phyloP scores from a whole-genome alignment of 2,329 filamentous ascomycete species.

The Tolypocladium paradoxum region DNA sequence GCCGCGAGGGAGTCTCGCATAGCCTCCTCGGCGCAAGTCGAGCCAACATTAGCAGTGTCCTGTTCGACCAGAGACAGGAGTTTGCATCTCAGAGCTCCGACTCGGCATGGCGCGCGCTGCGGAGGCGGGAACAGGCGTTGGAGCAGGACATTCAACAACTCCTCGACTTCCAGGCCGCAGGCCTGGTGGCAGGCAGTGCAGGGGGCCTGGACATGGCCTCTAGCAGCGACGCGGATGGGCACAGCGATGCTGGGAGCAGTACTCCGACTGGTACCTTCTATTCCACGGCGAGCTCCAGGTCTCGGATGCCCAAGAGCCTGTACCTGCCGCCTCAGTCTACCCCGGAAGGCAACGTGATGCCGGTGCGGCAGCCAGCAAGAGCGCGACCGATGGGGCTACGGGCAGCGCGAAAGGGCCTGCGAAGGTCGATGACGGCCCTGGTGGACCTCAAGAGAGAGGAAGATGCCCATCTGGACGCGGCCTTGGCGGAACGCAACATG shows the following conservation, averaged over 20 bases:
- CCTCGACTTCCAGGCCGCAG: slow-evolving; percentile 37
- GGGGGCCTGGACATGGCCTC: slow-evolving; percentile 8
- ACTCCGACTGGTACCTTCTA: slow-evolving; percentile 30
- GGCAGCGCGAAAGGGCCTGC: slow-evolving; percentile 54
- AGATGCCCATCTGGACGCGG: slow-evolving; percentile 45
- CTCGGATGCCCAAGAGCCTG: slow-evolving; percentile 30
- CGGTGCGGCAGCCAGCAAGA: slow-evolving; percentile 44
- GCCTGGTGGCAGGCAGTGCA: slow-evolving; percentile 27
- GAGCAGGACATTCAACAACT: slow-evolving; percentile 36
- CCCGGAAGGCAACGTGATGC: slow-evolving; percentile 40
- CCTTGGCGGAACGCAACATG: slow-evolving; percentile 43
- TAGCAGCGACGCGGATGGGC: slow-evolving; percentile 15
- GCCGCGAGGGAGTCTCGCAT: slow-evolving; percentile 5
- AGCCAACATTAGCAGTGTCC: slow-evolving; percentile 17
- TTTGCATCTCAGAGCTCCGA: slow-evolving; percentile 23
- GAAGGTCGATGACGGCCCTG: slow-evolving; percentile 51
- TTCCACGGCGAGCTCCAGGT: slow-evolving; percentile 27
- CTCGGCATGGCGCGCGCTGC: slow-evolving; percentile 35
- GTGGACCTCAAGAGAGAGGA: slow-evolving; percentile 59
- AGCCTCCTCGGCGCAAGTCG: slow-evolving; percentile 3
- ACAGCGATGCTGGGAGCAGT: slow-evolving; percentile 29
- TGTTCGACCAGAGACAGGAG: slow-evolving; percentile 25
- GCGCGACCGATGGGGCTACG: slow-evolving; percentile 44
- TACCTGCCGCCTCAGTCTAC: slow-evolving; percentile 27
- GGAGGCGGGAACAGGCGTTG: slow-evolving; percentile 33